These are phyloP conservation scores for Picea sitchensis DNA, from an alignment of 75 land plant species.

Conservation along the genomic window DNA sequence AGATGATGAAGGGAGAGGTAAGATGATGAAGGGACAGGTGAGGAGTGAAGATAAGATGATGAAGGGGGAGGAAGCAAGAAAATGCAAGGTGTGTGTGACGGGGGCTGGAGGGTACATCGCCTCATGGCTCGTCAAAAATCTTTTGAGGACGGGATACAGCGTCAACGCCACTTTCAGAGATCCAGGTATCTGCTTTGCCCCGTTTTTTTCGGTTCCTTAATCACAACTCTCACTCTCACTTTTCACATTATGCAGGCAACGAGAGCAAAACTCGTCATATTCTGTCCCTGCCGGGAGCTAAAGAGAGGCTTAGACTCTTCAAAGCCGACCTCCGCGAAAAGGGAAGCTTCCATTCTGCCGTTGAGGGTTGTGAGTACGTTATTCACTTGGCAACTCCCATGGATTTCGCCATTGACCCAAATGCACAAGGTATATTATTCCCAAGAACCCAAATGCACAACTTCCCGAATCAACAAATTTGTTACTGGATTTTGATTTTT, in stretches of 20 bases:
- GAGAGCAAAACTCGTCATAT: slow-evolving; percentile 20
- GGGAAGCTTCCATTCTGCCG: slow-evolving; percentile 22
- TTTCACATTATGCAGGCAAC: not conserved
- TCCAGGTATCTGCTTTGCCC: not conserved
- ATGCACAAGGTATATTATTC: no score
- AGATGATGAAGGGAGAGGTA: no score
- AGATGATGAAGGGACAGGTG: no score
- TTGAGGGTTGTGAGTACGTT: not conserved
- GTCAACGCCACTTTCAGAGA: slow-evolving; percentile 12
- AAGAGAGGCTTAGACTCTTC: slow-evolving; percentile 23
- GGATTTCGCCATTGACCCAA: not conserved
- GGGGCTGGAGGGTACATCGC: slow-evolving; percentile 12
- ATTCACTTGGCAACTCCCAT: not conserved
- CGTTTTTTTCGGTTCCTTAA: no score
- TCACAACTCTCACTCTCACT: not conserved
- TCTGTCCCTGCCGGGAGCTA: slow-evolving; percentile 17
- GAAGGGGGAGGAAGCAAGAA: no score
- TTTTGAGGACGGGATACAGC: slow-evolving; percentile 6
- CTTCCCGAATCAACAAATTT: no score
- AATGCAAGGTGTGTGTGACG: slow-evolving; percentile 12
- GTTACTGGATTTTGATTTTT: no score
- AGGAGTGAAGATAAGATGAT: no score
- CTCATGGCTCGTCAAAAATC: slow-evolving; percentile 13
- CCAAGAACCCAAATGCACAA: no score
- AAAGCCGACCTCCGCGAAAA: slow-evolving; percentile 23